Percentiles rank a stretch among this genome's conserved stretches.
These are phyloP conservation scores for Coemansia sp. DNA, from an alignment of 192 early-diverging fungal species.

Conservation along the genomic window DNA sequence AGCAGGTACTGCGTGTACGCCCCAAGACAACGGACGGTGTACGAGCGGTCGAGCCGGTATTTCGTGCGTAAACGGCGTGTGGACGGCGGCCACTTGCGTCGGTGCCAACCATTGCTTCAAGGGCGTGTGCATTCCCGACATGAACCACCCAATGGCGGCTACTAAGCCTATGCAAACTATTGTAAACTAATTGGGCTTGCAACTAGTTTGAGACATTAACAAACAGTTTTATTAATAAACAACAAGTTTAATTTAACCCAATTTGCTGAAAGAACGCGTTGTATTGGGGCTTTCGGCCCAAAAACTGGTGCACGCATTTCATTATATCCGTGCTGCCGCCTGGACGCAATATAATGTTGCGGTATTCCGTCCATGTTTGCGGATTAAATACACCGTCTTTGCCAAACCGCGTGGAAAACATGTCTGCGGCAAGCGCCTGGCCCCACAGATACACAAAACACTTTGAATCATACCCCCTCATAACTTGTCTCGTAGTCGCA, in stretches of 20 bases:
- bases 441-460: constrained; percentile 73
- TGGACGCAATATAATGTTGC: constrained; percentile 5
- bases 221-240: not conserved
- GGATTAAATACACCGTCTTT: constrained; percentile 44
- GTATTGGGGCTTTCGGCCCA: constrained; percentile 3
- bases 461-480: constrained; percentile 66
- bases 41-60: not conserved
- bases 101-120: not conserved
- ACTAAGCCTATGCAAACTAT: not conserved
- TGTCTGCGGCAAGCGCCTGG: constrained; percentile 73
- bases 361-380: constrained; percentile 9
- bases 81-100: not conserved
- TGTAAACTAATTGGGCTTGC: too few relatives aligned
- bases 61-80: not conserved
- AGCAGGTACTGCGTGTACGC: too few relatives aligned
- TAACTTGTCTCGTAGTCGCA: constrained; percentile 57
- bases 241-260: not conserved
- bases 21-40: not conserved
- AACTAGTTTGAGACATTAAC: not conserved
- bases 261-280: not conserved
- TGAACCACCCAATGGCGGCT: not conserved
- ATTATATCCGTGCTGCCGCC: constrained; percentile 3
- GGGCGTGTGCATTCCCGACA: not conserved
- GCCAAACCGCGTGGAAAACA: constrained; percentile 65
- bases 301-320: not conserved